These are phyloP conservation scores for Trametes versicolor DNA, from an alignment of 1,284 basidiomycete genomes.

Conservation along the genomic window DNA sequence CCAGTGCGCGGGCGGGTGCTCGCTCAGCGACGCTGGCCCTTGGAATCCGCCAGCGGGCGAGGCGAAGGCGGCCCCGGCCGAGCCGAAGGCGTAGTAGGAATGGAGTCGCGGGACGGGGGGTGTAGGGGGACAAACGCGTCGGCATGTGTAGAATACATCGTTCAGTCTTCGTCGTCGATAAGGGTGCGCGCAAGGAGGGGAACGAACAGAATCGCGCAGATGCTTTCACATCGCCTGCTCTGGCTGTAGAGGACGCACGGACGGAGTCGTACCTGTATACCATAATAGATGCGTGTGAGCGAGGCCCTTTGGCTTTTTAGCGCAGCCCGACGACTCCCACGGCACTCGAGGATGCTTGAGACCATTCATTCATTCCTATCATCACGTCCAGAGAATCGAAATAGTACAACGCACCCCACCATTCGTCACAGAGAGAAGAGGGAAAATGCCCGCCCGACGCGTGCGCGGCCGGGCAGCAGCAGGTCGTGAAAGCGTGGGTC, in stretches of 20 bases:
- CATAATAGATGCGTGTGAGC: conserved; percentile 20
- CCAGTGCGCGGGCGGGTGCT: conserved; percentile 84
- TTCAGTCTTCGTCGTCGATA: not conserved
- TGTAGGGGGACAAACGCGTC: not conserved
- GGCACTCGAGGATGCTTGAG: conserved; percentile 1
- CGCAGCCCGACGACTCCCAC: not conserved
- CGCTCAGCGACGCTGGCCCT: conserved; percentile 90
- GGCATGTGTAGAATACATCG: conserved; percentile 23
- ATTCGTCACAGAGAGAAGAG: conserved; percentile 28
- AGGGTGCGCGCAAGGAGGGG: conserved; percentile 1
- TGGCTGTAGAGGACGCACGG: not conserved
- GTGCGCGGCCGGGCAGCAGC: conserved; percentile 20
- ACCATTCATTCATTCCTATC: conserved; percentile 30
- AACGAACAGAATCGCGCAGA: conserved; percentile 13
- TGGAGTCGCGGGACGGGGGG: not conserved
- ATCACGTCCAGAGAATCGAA: conserved; percentile 34
- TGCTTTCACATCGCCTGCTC: conserved; percentile 5
- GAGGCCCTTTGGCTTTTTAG: not conserved
- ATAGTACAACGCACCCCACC: conserved; percentile 37
- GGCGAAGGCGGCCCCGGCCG: conserved; percentile 9
- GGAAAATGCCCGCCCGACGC: conserved; percentile 19
- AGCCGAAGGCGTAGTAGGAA: not conserved
- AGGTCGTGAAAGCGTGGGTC: conserved; percentile 32
- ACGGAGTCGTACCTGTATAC: conserved; percentile 30
- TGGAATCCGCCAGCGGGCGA: conserved; percentile 69